These are phyloP conservation scores for Chaetomium cochliodes DNA, from an alignment of 495 filamentous ascomycete species.

Conservation along the genomic window DNA sequence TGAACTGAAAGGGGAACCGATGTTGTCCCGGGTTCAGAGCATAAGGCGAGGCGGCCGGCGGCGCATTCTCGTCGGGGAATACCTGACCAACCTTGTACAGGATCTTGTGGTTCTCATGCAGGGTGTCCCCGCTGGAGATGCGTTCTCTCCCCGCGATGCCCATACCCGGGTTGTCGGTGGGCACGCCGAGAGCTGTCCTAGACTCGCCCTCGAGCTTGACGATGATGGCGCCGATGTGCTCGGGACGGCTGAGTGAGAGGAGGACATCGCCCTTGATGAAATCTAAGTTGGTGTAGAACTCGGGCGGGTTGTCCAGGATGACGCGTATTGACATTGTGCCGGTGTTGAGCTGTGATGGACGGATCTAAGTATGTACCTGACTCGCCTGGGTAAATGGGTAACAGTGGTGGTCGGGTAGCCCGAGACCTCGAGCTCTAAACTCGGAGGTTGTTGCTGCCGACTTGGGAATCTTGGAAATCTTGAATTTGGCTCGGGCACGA, in stretches of 20 bases:
- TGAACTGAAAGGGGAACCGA: conserved; percentile 89
- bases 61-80: conserved; percentile 61
- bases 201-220: conserved; percentile 95
- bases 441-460: no score
- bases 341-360: not conserved
- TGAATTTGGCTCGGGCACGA: not conserved
- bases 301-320: conserved; percentile 67
- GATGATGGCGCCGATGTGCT: conserved; percentile 71
- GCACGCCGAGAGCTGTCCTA: conserved; percentile 55
- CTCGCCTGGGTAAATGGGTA: no score
- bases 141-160: conserved; percentile 31
- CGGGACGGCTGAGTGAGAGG: conserved; percentile 60
- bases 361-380: conserved; percentile 42
- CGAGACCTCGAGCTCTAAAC: no score
- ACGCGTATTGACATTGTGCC: conserved; percentile 73
- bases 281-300: conserved; percentile 89
- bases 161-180: conserved; percentile 24
- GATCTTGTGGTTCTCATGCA: conserved; percentile 58
- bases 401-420: no score
- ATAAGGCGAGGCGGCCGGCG: conserved; percentile 60
- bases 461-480: no score
- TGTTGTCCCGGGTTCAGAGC: conserved; percentile 74
- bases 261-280: conserved; percentile 65
- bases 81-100: conserved; percentile 77
- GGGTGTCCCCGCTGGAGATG: conserved; percentile 36